phyloP scores from a whole-genome alignment of 163 green algal species.

The Prototheca wickerhamii region DNA sequence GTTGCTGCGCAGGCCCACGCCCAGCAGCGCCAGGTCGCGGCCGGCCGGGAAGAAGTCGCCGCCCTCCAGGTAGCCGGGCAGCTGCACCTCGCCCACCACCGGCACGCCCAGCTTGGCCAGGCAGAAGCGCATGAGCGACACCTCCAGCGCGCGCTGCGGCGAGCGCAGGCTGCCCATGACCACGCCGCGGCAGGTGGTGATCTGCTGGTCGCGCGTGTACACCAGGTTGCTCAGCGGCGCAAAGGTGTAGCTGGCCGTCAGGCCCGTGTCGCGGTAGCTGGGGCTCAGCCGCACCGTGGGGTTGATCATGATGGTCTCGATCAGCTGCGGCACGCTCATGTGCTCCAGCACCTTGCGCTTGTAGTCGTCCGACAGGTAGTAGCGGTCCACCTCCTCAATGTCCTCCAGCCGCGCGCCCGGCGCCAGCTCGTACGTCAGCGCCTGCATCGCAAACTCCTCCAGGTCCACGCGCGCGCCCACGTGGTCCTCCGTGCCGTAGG shows the following conservation, averaged over 20 bases:
- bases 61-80: slow-evolving; percentile 81
- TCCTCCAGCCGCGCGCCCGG: slow-evolving; percentile 31
- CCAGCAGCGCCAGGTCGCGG: slow-evolving; percentile 63
- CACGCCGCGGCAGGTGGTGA: slow-evolving; percentile 65
- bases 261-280: slow-evolving; percentile 78
- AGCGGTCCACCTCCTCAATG: slow-evolving; percentile 44
- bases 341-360: slow-evolving; percentile 74
- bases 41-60: slow-evolving; percentile 64
- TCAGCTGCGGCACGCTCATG: slow-evolving; percentile 69
- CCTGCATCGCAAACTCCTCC: slow-evolving; percentile 74
- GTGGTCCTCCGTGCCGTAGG: slow-evolving; percentile 64
- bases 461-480: slow-evolving; percentile 77
- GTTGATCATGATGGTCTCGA: slow-evolving; percentile 87
- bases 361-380: slow-evolving; percentile 79
- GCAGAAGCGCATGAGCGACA: slow-evolving; percentile 84
- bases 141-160: slow-evolving; percentile 72
- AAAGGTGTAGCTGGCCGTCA: slow-evolving; percentile 77
- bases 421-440: slow-evolving; percentile 65
- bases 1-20: slow-evolving; percentile 88
- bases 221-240: slow-evolving; percentile 88
- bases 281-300: slow-evolving; percentile 72
- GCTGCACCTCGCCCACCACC: slow-evolving; percentile 63
- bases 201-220: slow-evolving; percentile 88
- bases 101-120: slow-evolving; percentile 78
- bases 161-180: slow-evolving; percentile 81